phyloP scores from a whole-genome alignment of 2,329 filamentous ascomycete species.

The Beauveria sp. region DNA sequence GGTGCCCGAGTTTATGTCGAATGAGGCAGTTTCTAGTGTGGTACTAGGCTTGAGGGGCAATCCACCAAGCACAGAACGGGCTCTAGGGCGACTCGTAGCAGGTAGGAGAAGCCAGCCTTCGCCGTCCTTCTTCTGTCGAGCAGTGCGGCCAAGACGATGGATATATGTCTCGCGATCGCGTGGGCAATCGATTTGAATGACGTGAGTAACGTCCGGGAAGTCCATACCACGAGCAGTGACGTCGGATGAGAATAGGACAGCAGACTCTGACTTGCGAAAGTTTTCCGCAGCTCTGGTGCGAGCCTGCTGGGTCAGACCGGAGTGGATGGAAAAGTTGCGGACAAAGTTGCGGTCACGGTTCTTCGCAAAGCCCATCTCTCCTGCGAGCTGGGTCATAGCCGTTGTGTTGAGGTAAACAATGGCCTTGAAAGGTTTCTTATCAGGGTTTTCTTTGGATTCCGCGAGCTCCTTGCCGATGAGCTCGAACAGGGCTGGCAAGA shows the following conservation, averaged over 20 bases:
- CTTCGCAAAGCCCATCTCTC: conserved; percentile 37
- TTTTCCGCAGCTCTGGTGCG: conserved; percentile 63
- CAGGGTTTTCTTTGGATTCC: conserved; percentile 31
- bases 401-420: conserved; percentile 87
- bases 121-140: conserved; percentile 64
- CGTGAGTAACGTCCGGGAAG: conserved; percentile 72
- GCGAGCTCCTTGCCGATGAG: conserved; percentile 56
- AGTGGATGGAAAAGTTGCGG: conserved; percentile 60
- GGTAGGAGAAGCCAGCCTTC: conserved; percentile 62
- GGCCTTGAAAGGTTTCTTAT: conserved; percentile 73
- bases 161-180: conserved; percentile 64
- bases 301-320: conserved; percentile 60
- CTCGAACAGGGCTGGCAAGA: conserved; percentile 70
- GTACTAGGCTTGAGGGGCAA: conserved; percentile 54
- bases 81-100: conserved; percentile 40
- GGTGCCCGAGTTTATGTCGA: conserved; percentile 16
- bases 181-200: conserved; percentile 64
- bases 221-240: conserved; percentile 79
- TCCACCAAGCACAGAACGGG: conserved; percentile 44
- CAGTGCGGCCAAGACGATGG: conserved; percentile 70
- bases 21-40: conserved; percentile 42
- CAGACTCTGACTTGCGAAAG: conserved; percentile 60
- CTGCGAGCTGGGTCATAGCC: conserved; percentile 59
- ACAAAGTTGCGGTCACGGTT: conserved; percentile 30
- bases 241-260: conserved; percentile 68